Base-by-base conservation (phyloP, 805 yeast genomes). In the Metschnikowia lochheadii region DNA sequence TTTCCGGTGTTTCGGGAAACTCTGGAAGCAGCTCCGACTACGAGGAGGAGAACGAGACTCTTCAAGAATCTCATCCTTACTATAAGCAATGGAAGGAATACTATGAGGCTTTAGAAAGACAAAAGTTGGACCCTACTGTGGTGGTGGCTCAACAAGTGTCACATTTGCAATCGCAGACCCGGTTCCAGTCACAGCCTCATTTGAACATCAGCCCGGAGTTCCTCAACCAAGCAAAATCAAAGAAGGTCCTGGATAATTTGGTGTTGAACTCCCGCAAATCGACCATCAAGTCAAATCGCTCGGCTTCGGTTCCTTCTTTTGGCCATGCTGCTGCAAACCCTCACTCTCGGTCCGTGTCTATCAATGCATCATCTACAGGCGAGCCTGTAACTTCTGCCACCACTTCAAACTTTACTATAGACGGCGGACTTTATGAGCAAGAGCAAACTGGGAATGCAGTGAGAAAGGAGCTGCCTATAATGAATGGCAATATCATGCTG, bases 11-110 rank as follows among this genome's bases (percentile, higher is more conserved):
- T 8, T 35, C 40, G 15, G 46, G 40, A 14, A 36, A 4, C 17
- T 50, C 53, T 6, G 56, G 49, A 33, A 37, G 43, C 37, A 36
- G 44, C 39, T 39, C 41, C 31, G 41, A 39, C 10, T 44, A 42
- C 14, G 55, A 48, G 13, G 40, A 43, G 14, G 53, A 46, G 20
- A 20, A 29, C 43, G 56, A 48, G 2, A 26, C 34, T 15, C 33
- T 36, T 13, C 40, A 44, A 20, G 33, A 23, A 7, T 29, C 38
- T 34, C 70, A 68, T 49, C 70, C 71, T 7, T 66, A 67, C 50
- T 66, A 68, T 46, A 63, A 63, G 35, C 74, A 70, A 51, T 71
- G 75, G 75, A 66, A 64, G 41, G 67, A 64, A 46, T 72, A 71
- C 55, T 71, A 70, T 50, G 64, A 65, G 38, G 50, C 58, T 2